Evolutionary conservation across 495 filamentous ascomycete genomes (phyloP), one percentile per base, ranked within the genome.

Genomic region (Penicillium bovifimosum): DNA sequence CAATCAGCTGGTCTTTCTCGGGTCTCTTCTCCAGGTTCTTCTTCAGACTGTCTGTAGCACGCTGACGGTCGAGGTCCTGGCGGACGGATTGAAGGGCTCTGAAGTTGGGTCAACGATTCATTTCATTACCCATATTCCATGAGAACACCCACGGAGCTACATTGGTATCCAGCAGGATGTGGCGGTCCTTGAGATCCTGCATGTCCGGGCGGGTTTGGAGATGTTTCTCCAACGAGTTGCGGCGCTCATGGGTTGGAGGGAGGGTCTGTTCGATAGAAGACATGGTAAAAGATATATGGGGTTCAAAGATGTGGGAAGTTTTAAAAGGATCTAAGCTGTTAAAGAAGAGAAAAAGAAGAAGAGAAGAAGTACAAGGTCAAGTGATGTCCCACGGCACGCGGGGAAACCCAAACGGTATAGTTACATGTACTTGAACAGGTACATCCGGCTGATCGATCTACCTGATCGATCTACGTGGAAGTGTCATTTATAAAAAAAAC

Each of bases 181-280:
- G 81, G 43, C 81, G 69, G 53, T 87, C 78, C 69, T 86, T 88
- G 45, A 96, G 82, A 53, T 96, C 90, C 62, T 90, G 75, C 36
- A 81, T 76, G 17, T 91, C 87, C 9, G 90, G 90, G 33, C 90
- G 86, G 50, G 80, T 81, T 62, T 85, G 81, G 51, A 95, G 79
- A 61, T 91, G 87, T 60, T 87, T 88, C 71, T 93, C 89, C 28
- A 96, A 82, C n/a, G 87, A 90, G 73, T 95, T 85, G 69, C 88
- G 88, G 59, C 91, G 85, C 58, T 84, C 84, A 53, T 79, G 73
- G 47, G 86, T 59, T 49, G 52, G 73, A 60, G 38, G 73, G 14
- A 48, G 61, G 42, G 67, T 66, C 17, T 72, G 60, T 60, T 76
- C 72, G 60, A 75, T 58, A 16, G 51, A 61, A 42, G 55, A 57